Percentiles rank a stretch among this genome's conserved stretches.
Conservation (phyloP, 495 filamentous ascomycete species). For the Trichoderma gamsii region DNA sequence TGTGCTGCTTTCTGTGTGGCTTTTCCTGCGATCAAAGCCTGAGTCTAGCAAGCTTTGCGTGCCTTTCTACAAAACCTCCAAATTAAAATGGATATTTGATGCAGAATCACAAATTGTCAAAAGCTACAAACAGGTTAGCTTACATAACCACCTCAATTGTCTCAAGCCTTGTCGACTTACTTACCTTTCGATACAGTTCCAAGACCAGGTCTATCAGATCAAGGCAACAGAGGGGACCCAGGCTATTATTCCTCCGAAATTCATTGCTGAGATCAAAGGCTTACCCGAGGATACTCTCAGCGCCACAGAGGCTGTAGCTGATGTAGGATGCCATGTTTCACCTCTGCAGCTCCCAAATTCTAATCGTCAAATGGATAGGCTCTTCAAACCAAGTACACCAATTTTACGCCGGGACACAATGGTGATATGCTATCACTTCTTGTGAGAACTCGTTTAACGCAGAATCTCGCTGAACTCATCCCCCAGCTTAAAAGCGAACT, state of each 20-base stretch:
- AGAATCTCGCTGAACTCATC: constrained; percentile 29
- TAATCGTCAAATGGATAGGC: constrained; percentile 19
- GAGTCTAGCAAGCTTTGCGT: constrained; percentile 23
- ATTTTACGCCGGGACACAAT: constrained; percentile 28
- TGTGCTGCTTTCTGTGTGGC: constrained; percentile 26
- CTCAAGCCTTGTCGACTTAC: neutral
- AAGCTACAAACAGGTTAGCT: constrained; percentile 31
- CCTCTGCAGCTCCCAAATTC: neutral
- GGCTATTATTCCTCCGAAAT: constrained; percentile 30
- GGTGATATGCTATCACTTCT: constrained; percentile 27
- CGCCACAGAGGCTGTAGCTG: constrained; percentile 31
- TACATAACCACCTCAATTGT: neutral
- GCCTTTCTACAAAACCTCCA: constrained; percentile 30
- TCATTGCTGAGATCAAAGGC: constrained; percentile 34
- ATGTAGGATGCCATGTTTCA: constrained; percentile 21
- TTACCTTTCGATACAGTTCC: constrained; percentile 23
- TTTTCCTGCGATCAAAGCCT: constrained; percentile 14
- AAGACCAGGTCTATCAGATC: constrained; percentile 32
- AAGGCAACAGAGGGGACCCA: constrained; percentile 36
- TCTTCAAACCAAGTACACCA: constrained; percentile 34
- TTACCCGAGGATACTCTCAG: constrained; percentile 34
- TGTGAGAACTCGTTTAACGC: constrained; percentile 28
- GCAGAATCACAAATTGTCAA: constrained; percentile 29
- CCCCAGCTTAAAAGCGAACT: constrained; percentile 31
- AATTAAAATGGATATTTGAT: constrained; percentile 34